These are phyloP conservation scores for Solanum bulbocastanum DNA, from an alignment of 257 asterid species.

Conservation along the genomic window DNA sequence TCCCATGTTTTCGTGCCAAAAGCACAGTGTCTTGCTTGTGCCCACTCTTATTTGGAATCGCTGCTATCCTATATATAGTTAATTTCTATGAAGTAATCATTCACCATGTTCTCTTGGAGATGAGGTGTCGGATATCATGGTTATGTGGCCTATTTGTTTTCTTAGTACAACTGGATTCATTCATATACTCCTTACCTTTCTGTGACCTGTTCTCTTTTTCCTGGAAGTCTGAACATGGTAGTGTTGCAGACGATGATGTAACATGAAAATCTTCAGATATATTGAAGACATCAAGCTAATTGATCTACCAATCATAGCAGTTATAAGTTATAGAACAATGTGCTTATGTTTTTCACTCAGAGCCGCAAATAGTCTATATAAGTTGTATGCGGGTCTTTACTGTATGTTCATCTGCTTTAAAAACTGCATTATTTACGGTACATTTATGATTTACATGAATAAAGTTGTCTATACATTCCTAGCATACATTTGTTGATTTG, in stretches of 20 bases:
- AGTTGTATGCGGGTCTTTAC: background rate
- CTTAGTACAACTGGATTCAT: background rate
- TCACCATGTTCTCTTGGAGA: background rate
- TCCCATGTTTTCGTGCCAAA: background rate
- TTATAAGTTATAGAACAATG: background rate
- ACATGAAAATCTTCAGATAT: background rate
- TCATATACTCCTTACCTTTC: background rate
- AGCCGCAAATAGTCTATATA: conserved; percentile 46
- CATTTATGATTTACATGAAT: background rate
- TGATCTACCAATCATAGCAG: background rate
- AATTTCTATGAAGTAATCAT: background rate
- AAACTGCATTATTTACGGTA: background rate
- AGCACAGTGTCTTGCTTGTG: background rate
- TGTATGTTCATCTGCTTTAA: background rate
- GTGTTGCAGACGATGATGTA: background rate
- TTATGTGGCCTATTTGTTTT: background rate
- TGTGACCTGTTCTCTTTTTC: background rate
- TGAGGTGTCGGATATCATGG: background rate
- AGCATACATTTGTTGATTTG: background rate
- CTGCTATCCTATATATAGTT: background rate
- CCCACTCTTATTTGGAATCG: background rate
- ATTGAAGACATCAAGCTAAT: background rate
- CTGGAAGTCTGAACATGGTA: background rate
- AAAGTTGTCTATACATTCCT: background rate
- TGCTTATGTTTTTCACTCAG: conserved; percentile 2